These are phyloP conservation scores for Salicornia ramosissima DNA, from an alignment of 148 eudicot species.

Conservation along the genomic window DNA sequence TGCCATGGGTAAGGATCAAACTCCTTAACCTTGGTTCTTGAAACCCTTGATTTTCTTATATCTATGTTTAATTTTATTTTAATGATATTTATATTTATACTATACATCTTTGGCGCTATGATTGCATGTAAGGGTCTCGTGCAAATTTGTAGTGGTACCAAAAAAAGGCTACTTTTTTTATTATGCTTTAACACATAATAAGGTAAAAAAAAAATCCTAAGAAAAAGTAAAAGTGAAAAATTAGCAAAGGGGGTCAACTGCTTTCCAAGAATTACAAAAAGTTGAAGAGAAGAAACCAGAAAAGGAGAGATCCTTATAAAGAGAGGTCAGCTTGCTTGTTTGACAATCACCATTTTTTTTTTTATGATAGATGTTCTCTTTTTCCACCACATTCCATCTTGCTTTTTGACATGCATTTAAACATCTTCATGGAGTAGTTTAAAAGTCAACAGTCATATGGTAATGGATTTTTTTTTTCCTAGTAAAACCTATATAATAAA, in stretches of 20 bases:
- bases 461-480: too few species aligned
- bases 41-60: too few species aligned
- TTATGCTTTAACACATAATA: not conserved
- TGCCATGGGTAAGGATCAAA: too few species aligned
- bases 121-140: constrained; percentile 20
- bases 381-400: not conserved
- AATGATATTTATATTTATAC: too few species aligned
- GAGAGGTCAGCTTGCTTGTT: constrained; percentile 13
- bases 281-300: not conserved
- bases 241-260: constrained; percentile 18
- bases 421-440: too few species aligned
- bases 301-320: constrained; percentile 1
- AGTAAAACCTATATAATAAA: too few species aligned
- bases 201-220: not conserved
- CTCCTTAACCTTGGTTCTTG: too few species aligned
- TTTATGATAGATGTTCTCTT: not conserved
- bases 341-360: constrained; percentile 18
- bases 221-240: constrained; percentile 22
- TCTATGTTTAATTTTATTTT: too few species aligned
- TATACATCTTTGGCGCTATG: not conserved
- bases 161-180: not conserved
- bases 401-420: too few species aligned
- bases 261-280: constrained; percentile 18
- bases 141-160: constrained; percentile 10
- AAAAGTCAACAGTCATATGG: too few species aligned